Base-by-base conservation (phyloP, 257 asterid genomes). In the Solanum corneliomulleri region DNA sequence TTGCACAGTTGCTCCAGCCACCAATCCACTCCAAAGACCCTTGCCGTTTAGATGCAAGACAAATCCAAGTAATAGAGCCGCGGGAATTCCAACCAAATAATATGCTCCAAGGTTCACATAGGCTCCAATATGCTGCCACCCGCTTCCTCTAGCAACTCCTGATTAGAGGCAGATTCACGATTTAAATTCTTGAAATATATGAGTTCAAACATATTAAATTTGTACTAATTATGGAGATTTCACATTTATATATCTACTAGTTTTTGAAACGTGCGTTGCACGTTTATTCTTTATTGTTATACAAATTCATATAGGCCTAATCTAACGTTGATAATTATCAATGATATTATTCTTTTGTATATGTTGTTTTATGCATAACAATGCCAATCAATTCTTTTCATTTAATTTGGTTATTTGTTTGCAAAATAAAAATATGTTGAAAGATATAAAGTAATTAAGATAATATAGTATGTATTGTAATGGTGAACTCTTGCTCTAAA, bases 71-170 rank as follows among this genome's bases (percentile, higher is more conserved):
- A 95, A 71, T 33, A 95, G 87, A 2, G 99, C 93, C 11, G 90
- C 86, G 0, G 98, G 99, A 49, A 96, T 89, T 41, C 98, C 98
- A 4, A 95, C 95, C 69, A 96, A 77, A 87, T 96, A 96, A 23
- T 92, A 95, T 45, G 84, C 64, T 78, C 84, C 84, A 45, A 78
- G 84, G 86, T 96, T 96, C 6, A 96, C 94, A 77, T 93, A 95
- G 4, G 99, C 98, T 27, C 98, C 99, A 11, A 96, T 69, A 25
- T 93, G 96, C 89, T 96, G 98, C 98, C 98, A 96, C 69, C 99
- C 99, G 11, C 95, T 89, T 27, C 98, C 98, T 91, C 98, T 92
- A 11, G 98, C 98, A 21, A 94, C 94, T 14, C 98, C 98, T 72
- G 16, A 4, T 20, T 11, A 72, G 27, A 72, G 47, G 9, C 27